A percentile compares a stretch with the other conserved stretches of the same genome.
phyloP scores from a whole-genome alignment of 2,329 filamentous ascomycete species.

The Dothideomycetes sp. region DNA sequence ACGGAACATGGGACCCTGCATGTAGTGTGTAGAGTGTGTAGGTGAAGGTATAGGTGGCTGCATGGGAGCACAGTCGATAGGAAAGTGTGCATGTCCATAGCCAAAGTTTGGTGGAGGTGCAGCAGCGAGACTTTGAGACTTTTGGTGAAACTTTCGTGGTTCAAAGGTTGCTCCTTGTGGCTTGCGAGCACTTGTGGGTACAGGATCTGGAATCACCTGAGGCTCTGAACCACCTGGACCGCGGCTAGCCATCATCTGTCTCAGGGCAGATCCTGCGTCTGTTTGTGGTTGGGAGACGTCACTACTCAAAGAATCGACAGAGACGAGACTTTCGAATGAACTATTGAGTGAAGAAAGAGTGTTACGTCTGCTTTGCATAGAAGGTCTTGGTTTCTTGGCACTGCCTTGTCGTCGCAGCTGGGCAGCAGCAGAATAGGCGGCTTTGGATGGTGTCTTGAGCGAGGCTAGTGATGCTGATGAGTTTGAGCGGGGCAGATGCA shows the following conservation, averaged over 20 bases:
- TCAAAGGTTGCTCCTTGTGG: neutral
- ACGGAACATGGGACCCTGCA: slow-evolving; percentile 28
- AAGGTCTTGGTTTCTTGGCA: slow-evolving; percentile 8
- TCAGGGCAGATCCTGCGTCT: slow-evolving; percentile 29
- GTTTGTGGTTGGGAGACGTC: slow-evolving; percentile 7
- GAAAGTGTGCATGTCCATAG: too few relatives aligned
- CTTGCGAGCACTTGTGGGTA: neutral
- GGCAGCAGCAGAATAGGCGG: slow-evolving; percentile 22
- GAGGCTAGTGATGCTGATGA: slow-evolving; percentile 20
- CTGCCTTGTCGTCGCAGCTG: slow-evolving; percentile 23
- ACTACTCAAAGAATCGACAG: slow-evolving; percentile 9
- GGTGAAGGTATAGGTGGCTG: slow-evolving; percentile 3
- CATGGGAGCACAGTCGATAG: slow-evolving; percentile 5
- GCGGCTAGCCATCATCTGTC: slow-evolving; percentile 28
- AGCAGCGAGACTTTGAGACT: slow-evolving; percentile 8
- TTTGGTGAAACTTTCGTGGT: slow-evolving; percentile 5
- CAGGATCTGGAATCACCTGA: neutral
- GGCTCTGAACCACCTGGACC: slow-evolving; percentile 12
- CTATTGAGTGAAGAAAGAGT: slow-evolving; percentile 11
- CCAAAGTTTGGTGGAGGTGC: slow-evolving; percentile 5
- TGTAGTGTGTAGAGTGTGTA: slow-evolving; percentile 5
- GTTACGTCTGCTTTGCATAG: slow-evolving; percentile 10
- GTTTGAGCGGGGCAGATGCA: slow-evolving; percentile 20
- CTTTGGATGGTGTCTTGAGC: slow-evolving; percentile 21
- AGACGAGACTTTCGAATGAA: slow-evolving; percentile 10